phyloP scores from a whole-genome alignment of 257 asterid genomes.

The Solanum phureja region DNA sequence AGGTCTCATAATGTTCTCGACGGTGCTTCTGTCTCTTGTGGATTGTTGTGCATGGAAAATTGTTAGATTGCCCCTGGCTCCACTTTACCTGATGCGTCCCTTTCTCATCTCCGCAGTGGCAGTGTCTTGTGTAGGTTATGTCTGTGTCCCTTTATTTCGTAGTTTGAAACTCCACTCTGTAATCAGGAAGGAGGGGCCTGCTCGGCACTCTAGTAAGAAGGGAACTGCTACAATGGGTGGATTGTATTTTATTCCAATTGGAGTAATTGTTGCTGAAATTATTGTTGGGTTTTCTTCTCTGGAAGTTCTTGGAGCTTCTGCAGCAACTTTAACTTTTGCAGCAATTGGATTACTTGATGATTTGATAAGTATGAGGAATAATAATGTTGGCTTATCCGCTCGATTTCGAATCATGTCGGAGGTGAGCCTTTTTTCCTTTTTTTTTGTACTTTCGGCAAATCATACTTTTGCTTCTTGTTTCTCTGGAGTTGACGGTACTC shows the following conservation, averaged over 20 bases:
- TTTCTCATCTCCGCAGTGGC: constrained; percentile 47
- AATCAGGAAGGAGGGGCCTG: constrained; percentile 38
- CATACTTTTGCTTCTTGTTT: neutral
- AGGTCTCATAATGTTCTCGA: constrained; percentile 48
- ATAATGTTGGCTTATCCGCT: constrained; percentile 36
- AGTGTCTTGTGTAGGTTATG: constrained; percentile 60
- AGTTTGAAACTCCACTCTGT: constrained; percentile 41
- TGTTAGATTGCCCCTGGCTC: constrained; percentile 81
- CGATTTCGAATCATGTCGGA: constrained; percentile 56
- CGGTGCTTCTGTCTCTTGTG: constrained; percentile 47
- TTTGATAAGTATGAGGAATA: constrained; percentile 28
- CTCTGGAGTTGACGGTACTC: constrained; percentile 5
- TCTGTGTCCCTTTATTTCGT: constrained; percentile 76
- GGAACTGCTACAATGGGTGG: constrained; percentile 90
- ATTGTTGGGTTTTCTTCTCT: constrained; percentile 53
- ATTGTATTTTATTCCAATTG: constrained; percentile 68
- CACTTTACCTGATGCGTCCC: constrained; percentile 65
- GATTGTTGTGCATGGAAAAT: constrained; percentile 87
- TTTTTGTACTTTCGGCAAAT: neutral
- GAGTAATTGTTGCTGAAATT: constrained; percentile 64
- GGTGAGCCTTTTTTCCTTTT: constrained; percentile 29
- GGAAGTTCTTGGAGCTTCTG: constrained; percentile 69
- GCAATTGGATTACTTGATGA: constrained; percentile 67
- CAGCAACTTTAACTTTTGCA: constrained; percentile 59
- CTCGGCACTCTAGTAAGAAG: constrained; percentile 45